Conservation (phyloP, 1,139 yeast species). For the Taphrina wiesneri region DNA sequence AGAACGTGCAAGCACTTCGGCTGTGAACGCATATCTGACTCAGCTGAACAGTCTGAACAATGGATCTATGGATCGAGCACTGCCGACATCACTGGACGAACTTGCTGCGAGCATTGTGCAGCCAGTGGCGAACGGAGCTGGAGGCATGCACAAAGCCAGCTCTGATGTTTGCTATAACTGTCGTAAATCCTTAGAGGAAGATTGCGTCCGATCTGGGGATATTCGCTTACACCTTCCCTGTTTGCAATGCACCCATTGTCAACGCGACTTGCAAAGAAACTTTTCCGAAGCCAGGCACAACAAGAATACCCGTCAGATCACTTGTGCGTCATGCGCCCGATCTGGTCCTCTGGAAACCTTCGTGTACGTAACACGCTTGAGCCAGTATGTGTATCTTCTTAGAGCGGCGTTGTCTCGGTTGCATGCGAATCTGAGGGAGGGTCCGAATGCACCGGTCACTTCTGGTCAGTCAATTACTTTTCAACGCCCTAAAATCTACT, state of each 20-base stretch:
- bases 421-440: constrained; percentile 40
- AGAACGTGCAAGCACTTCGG: constrained; percentile 42
- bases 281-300: constrained; percentile 52
- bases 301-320: constrained; percentile 48
- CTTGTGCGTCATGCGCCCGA: constrained; percentile 62
- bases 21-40: constrained; percentile 58
- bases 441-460: constrained; percentile 30
- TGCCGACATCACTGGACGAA: constrained; percentile 10
- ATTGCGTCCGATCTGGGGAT: constrained; percentile 34
- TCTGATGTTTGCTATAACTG: constrained; percentile 77
- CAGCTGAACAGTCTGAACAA: constrained; percentile 27
- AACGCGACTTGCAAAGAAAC: constrained; percentile 47
- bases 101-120: background rate
- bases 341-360: constrained; percentile 59
- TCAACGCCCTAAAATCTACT: background rate
- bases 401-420: constrained; percentile 84
- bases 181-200: constrained; percentile 72
- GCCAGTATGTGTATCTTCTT: constrained; percentile 72
- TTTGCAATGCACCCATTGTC: constrained; percentile 48
- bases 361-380: constrained; percentile 61
- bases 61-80: constrained; percentile 13
- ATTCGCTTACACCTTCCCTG: constrained; percentile 35
- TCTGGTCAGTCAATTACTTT: constrained; percentile 18
- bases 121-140: background rate
- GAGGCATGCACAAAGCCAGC: constrained; percentile 51